A percentile compares a stretch with the other conserved stretches of the same genome.
Conservation (phyloP, 305 asterid species). For the Euphrasia arctica region DNA sequence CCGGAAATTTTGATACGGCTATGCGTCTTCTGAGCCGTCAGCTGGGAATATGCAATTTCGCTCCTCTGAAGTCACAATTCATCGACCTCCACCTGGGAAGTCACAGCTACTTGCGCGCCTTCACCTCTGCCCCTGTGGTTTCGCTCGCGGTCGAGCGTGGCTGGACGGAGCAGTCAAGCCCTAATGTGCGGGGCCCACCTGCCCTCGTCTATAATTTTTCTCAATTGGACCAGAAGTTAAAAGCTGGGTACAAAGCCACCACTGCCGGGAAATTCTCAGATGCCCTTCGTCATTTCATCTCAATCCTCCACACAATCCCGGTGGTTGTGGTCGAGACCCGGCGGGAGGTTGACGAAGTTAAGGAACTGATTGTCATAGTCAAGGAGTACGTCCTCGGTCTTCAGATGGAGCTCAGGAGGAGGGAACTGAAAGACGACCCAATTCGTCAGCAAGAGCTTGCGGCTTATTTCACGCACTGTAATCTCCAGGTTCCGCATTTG, state of each 20-base stretch:
- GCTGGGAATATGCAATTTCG: slow-evolving; percentile 58
- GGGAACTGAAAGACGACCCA: slow-evolving; percentile 64
- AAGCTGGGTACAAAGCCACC: slow-evolving; percentile 74
- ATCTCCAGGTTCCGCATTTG: slow-evolving; percentile 73
- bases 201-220: slow-evolving; percentile 65
- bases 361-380: slow-evolving; percentile 67
- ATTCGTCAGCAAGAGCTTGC: slow-evolving; percentile 92
- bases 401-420: slow-evolving; percentile 86
- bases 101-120: slow-evolving; percentile 66
- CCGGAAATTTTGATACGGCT: slow-evolving; percentile 79
- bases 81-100: slow-evolving; percentile 73
- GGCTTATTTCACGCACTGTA: slow-evolving; percentile 92
- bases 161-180: slow-evolving; percentile 69
- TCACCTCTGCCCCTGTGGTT: slow-evolving; percentile 64
- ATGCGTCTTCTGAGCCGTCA: slow-evolving; percentile 75
- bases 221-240: slow-evolving; percentile 77
- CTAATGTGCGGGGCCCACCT: slow-evolving; percentile 84
- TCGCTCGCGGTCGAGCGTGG: slow-evolving; percentile 74
- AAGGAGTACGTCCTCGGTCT: slow-evolving; percentile 77
- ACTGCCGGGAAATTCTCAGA: slow-evolving; percentile 79
- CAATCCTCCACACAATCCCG: slow-evolving; percentile 77
- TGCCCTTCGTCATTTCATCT: slow-evolving; percentile 58
- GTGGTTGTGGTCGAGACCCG: slow-evolving; percentile 87
- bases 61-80: slow-evolving; percentile 54
- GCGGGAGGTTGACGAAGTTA: slow-evolving; percentile 89